Conservation (phyloP, 108 stramenopile genomes). For the Nitzschia sp. region DNA sequence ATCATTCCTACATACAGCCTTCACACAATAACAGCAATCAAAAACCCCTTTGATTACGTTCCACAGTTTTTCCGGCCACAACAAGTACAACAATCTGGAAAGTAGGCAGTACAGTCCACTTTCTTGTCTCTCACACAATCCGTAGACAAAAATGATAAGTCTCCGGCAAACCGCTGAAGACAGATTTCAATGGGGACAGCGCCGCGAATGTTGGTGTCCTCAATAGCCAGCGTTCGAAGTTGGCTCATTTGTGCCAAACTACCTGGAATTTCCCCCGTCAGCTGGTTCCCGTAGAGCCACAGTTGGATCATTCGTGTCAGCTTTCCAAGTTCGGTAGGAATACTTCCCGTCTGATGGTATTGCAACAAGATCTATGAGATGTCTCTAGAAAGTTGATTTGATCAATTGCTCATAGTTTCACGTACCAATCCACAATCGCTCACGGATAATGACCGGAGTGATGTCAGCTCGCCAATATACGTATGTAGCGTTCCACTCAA, state of each 20-base stretch:
- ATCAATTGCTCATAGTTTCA: not conserved
- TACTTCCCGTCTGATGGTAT: conserved; percentile 1
- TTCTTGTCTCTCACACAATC: conserved; percentile 5
- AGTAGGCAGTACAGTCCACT: conserved; percentile 17
- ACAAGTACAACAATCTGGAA: conserved; percentile 17
- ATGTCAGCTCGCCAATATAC: conserved; percentile 6
- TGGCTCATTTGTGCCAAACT: conserved; percentile 10
- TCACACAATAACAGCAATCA: no score
- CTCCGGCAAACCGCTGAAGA: conserved; percentile 1
- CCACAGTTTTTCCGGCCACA: conserved; percentile 17
- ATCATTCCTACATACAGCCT: no score
- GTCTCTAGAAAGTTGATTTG: not conserved
- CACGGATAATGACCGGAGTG: conserved; percentile 12
- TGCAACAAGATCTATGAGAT: not conserved
- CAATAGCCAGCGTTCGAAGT: conserved; percentile 12
- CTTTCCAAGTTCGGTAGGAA: conserved; percentile 13
- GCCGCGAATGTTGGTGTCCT: conserved; percentile 8
- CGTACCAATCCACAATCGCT: conserved; percentile 21
- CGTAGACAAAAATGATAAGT: conserved; percentile 7
- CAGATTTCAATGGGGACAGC: conserved; percentile 20
- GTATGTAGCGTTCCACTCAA: conserved; percentile 7
- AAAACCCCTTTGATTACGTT: not conserved
- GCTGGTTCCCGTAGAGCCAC: conserved; percentile 14
- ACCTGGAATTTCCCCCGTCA: conserved; percentile 11
- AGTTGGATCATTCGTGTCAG: conserved; percentile 12